Conservation (phyloP, 805 yeast species). For the Lachancea mirantina region DNA sequence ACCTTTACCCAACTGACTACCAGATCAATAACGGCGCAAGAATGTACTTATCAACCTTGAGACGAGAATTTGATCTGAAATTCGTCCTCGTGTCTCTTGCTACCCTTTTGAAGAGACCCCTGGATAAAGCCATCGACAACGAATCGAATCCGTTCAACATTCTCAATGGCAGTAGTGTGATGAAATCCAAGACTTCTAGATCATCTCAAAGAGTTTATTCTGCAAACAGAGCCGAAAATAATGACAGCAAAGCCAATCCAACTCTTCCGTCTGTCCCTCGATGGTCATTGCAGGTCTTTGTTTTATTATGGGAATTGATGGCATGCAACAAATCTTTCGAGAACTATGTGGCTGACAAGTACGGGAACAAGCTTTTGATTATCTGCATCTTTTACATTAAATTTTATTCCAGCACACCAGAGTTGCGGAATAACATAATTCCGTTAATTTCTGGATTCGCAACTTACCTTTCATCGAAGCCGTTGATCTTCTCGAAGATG, state of each 20-base stretch:
- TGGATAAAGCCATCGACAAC: constrained; percentile 33
- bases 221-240: constrained; percentile 2
- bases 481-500: constrained; percentile 33
- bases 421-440: constrained; percentile 29
- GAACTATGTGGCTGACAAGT: constrained; percentile 37
- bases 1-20: constrained; percentile 5
- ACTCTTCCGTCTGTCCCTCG: constrained; percentile 34
- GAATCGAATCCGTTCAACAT: constrained; percentile 33
- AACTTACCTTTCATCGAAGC: constrained; percentile 42
- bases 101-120: constrained; percentile 41
- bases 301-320: constrained; percentile 67
- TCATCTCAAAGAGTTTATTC: constrained; percentile 5
- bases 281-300: constrained; percentile 53
- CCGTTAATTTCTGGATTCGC: constrained; percentile 47
- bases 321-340: constrained; percentile 63
- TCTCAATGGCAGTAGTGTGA: constrained; percentile 13
- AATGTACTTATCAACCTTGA: constrained; percentile 41
- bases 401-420: constrained; percentile 30
- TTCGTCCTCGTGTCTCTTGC: constrained; percentile 44
- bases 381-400: constrained; percentile 51
- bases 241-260: constrained; percentile 4
- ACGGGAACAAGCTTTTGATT: constrained; percentile 48
- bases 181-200: constrained; percentile 2
- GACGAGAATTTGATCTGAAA: constrained; percentile 47
- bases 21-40: constrained; percentile 5